A percentile compares a stretch with the other conserved stretches of the same genome.
Evolutionary conservation across 2,329 filamentous ascomycete species (phyloP).

Genomic region (Simplicillium sp.): DNA sequence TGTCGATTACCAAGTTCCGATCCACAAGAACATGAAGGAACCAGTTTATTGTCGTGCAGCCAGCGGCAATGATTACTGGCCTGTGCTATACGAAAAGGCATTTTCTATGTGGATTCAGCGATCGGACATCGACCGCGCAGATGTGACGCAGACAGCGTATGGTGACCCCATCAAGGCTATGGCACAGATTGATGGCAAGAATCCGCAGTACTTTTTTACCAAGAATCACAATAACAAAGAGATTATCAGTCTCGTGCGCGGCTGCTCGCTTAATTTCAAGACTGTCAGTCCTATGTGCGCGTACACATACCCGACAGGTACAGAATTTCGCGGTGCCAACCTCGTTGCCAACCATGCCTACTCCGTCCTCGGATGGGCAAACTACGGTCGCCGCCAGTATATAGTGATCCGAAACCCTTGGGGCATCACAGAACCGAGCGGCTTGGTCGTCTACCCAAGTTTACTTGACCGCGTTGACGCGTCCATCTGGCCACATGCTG

Average conservation of each 20-base stretch:
- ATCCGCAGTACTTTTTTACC: conserved; percentile 25
- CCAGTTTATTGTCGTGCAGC: conserved; percentile 31
- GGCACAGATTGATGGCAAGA: conserved; percentile 30
- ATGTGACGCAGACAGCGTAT: conserved; percentile 28
- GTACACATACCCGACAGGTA: conserved; percentile 28
- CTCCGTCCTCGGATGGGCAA: conserved; percentile 28
- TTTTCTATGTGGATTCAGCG: conserved; percentile 33
- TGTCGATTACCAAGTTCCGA: conserved; percentile 31
- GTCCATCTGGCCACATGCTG: conserved; percentile 25
- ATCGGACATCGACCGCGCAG: conserved; percentile 21
- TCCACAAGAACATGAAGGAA: conserved; percentile 32
- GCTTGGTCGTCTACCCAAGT: conserved; percentile 27
- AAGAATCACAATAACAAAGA: conserved; percentile 20
- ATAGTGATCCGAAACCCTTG: conserved; percentile 33
- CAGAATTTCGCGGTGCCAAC: conserved; percentile 27
- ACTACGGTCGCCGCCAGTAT: conserved; percentile 26
- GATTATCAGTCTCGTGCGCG: conserved; percentile 27
- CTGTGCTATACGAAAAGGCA: conserved; percentile 36
- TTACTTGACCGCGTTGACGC: conserved; percentile 27
- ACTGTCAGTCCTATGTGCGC: conserved; percentile 32
- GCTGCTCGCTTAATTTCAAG: conserved; percentile 29
- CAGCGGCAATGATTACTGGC: conserved; percentile 32
- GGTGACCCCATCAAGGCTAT: conserved; percentile 35
- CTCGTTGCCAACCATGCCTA: conserved; percentile 35
- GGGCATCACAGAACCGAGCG: conserved; percentile 31